Evolutionary conservation across 148 eudicot genomes (phyloP), one percentile per base, ranked within the genome.

Genomic region (Vaccinium vitisidaea): DNA sequence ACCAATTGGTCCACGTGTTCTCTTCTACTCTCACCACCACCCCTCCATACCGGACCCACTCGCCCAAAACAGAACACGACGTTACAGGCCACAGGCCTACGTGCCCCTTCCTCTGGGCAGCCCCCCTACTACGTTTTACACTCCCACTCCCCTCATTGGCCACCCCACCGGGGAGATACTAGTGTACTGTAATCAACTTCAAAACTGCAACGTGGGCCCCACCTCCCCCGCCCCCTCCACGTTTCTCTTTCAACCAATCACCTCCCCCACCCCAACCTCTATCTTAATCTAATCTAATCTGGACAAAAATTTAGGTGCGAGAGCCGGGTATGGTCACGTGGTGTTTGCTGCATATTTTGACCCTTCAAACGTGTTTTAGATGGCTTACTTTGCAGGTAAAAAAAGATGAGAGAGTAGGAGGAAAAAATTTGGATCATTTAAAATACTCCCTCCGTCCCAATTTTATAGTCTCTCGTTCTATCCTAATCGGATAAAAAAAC

Each of bases 181-280:
- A n/a, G n/a, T n/a, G n/a, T n/a, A n/a, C n/a, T n/a, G n/a, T n/a
- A 13, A 16, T 19, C 43, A 0, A 32, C 69, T 43, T 43, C 46
- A 43, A 43, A 43, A 43, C 46, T 43, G 6, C 46, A 5, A 5
- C 46, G 46, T 80, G 84, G 87, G 7, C 71, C 84, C 65, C 79
- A 14, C n/a, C 16, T 5, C 2, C 1, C 23, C 21, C 14, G 10
- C 50, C 27, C 27, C 54, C 73, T 79, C 82, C 87, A 88, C 90
- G 86, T 84, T 50, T 86, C 88, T 46, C 1, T 32, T 46, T 25
- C 80, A 3, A 83, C 88, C 86, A 88, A 88, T 85, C 78, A 76
- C 7, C 27, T 58, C 56, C 39, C 39, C 39, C 39, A 36, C 39
- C 39, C 39, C 63, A 73, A 58, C 21, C 30, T 6, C 5, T 43